A percentile compares a stretch with the other conserved stretches of the same genome.
Conservation (phyloP, 345 rosid genomes). For the Iberis pinnata region DNA sequence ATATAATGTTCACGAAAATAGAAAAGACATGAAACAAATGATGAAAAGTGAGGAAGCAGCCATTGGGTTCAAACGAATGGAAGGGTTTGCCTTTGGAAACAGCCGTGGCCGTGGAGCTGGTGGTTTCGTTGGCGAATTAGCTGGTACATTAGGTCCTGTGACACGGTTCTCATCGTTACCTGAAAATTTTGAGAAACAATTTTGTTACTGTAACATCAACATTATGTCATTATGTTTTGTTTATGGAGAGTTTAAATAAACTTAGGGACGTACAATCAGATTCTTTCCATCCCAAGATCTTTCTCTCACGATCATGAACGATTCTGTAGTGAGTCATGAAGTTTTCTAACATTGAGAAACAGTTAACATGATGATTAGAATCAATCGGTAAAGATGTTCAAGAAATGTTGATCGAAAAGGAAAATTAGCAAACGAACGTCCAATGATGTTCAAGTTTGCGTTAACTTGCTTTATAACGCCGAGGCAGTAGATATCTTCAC, state of each 20-base stretch:
- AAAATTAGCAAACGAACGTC: slow-evolving; percentile 56
- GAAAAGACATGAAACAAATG: slow-evolving; percentile 1
- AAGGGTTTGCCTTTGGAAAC: not conserved
- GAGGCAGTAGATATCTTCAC: slow-evolving; percentile 43
- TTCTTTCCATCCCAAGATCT: slow-evolving; percentile 54
- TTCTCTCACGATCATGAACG: slow-evolving; percentile 61
- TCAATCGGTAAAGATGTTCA: not conserved
- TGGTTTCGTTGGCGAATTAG: slow-evolving; percentile 3
- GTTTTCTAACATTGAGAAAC: slow-evolving; percentile 43
- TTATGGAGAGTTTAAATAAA: not conserved
- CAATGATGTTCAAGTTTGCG: slow-evolving; percentile 58
- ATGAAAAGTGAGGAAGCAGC: slow-evolving; percentile 13
- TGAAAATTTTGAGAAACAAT: not conserved
- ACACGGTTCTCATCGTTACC: slow-evolving; percentile 23
- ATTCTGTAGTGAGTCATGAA: slow-evolving; percentile 66
- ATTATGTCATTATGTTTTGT: not conserved
- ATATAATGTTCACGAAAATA: not conserved
- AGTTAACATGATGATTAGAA: not conserved
- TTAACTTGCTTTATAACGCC: slow-evolving; percentile 51
- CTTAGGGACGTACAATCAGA: slow-evolving; percentile 48
- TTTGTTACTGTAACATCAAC: not conserved
- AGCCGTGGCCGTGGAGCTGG: not conserved
- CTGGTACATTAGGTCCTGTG: not conserved
- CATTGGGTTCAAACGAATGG: slow-evolving; percentile 10
- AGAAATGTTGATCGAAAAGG: not conserved